Conservation (phyloP, 2,329 filamentous ascomycete species). For the Simplicillium sp. region DNA sequence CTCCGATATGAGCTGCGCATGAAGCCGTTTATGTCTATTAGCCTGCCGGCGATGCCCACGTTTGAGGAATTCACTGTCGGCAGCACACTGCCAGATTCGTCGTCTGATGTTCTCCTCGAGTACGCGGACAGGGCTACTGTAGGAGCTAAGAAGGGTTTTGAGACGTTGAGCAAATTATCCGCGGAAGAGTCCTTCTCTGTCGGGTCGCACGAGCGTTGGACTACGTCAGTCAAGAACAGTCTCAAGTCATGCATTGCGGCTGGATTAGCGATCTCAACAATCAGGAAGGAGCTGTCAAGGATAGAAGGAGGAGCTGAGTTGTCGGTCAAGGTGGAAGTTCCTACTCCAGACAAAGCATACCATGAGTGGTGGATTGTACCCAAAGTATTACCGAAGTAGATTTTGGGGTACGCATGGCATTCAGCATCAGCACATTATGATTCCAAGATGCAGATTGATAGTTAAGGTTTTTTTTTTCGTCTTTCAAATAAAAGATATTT, state of each 20-base stretch:
- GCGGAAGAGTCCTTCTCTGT: constrained; percentile 44
- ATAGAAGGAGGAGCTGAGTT: constrained; percentile 17
- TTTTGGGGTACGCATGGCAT: not conserved
- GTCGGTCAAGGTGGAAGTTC: constrained; percentile 41
- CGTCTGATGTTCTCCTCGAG: constrained; percentile 29
- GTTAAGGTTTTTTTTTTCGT: no score
- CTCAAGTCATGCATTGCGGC: constrained; percentile 64
- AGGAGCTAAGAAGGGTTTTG: constrained; percentile 44
- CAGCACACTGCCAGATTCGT: constrained; percentile 27
- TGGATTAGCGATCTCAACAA: constrained; percentile 50
- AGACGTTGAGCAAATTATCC: constrained; percentile 42
- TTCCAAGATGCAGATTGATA: no score
- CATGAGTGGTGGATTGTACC: constrained; percentile 60
- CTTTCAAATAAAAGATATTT: no score
- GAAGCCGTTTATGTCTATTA: constrained; percentile 67
- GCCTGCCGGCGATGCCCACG: constrained; percentile 56
- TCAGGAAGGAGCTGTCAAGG: constrained; percentile 42
- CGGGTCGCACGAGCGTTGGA: constrained; percentile 53
- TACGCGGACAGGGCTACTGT: constrained; percentile 35
- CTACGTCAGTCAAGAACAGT: constrained; percentile 45
- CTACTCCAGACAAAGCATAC: constrained; percentile 42
- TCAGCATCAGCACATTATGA: no score
- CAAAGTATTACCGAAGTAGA: constrained; percentile 20
- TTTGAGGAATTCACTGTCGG: constrained; percentile 49
- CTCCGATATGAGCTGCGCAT: constrained; percentile 77